Conservation (phyloP, 2,329 filamentous ascomycete species). For the Cercospora canescens region DNA sequence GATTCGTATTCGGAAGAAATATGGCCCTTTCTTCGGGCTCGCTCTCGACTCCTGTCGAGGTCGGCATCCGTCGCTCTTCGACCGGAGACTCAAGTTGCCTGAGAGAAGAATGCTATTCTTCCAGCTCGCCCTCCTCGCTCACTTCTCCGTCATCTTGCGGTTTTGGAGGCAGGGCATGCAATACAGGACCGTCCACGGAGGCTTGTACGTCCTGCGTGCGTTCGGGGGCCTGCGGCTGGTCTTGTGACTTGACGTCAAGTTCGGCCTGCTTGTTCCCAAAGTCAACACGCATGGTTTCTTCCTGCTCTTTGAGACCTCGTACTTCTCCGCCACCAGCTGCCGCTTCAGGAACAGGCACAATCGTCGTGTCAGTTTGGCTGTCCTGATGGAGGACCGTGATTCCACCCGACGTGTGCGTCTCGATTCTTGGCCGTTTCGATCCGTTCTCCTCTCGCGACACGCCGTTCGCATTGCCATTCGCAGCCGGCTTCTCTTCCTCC, state of each 20-base stretch:
- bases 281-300: constrained; percentile 31
- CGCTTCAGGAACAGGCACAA: constrained; percentile 12
- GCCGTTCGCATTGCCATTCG: constrained; percentile 26
- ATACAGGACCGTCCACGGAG: background rate
- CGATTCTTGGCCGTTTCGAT: constrained; percentile 24
- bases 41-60: background rate
- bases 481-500: constrained; percentile 28
- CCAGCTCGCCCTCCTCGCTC: constrained; percentile 51
- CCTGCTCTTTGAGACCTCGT: constrained; percentile 18
- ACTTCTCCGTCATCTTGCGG: constrained; percentile 32
- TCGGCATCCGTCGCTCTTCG: background rate
- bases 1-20: background rate
- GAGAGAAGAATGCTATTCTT: constrained; percentile 37
- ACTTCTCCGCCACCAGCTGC: constrained; percentile 14
- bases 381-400: background rate
- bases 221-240: constrained; percentile 3
- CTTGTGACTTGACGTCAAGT: constrained; percentile 21
- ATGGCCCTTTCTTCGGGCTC: background rate
- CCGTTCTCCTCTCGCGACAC: constrained; percentile 23
- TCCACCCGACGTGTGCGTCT: constrained; percentile 10
- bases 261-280: constrained; percentile 31
- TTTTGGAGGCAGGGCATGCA: constrained; percentile 6
- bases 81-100: background rate
- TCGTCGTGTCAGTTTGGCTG: constrained; percentile 4
- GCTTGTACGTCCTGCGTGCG: constrained; percentile 5